Evolutionary conservation across 306 rosid genomes (phyloP).

Genomic region (Betula pendula): DNA sequence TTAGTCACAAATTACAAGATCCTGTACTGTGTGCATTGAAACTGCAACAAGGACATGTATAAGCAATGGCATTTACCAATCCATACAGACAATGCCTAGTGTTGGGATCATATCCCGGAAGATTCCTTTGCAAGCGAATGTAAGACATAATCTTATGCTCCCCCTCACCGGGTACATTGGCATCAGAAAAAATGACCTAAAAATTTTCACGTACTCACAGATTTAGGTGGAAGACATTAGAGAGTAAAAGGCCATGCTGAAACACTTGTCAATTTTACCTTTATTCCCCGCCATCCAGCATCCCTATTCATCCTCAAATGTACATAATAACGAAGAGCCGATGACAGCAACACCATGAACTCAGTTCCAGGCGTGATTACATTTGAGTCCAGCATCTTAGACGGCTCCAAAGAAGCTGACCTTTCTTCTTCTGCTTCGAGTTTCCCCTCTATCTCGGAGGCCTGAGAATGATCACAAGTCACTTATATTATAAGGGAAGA

Average conservation of each 20-base stretch:
- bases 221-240: neutral
- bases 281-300: conserved; percentile 16
- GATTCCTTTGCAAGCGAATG: conserved; percentile 32
- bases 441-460: neutral
- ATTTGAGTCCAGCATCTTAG: conserved; percentile 31
- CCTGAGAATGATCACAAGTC: neutral
- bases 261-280: conserved; percentile 13
- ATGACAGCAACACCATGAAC: conserved; percentile 32
- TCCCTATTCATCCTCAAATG: conserved; percentile 23
- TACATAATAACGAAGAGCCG: conserved; percentile 26
- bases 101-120: conserved; percentile 33
- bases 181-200: conserved; percentile 36
- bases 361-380: conserved; percentile 36
- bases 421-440: neutral
- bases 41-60: neutral
- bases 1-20: neutral
- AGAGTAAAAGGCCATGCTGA: neutral
- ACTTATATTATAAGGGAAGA: no score
- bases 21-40: neutral
- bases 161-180: conserved; percentile 37
- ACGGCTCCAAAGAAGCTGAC: conserved; percentile 16
- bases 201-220: neutral
- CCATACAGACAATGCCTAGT: conserved; percentile 35
- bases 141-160: conserved; percentile 38
- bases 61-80: conserved; percentile 17